Percentiles rank a stretch among this genome's conserved stretches.
These are phyloP conservation scores for Sporisorium scitamineum DNA, from an alignment of 1,284 basidiomycete species.

Conservation along the genomic window DNA sequence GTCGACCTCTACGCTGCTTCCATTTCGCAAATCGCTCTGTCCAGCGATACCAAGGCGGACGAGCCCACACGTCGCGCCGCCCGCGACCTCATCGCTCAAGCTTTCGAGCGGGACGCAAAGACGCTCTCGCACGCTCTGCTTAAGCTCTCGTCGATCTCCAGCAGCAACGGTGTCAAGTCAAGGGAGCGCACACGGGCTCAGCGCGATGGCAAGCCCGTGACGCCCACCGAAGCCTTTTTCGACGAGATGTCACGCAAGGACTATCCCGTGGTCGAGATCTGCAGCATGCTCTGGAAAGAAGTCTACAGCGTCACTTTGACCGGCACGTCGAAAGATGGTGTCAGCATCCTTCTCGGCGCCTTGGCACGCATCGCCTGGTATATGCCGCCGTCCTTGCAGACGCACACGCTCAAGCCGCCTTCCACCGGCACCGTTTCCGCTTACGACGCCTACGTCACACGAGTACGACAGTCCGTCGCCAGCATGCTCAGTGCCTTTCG, in stretches of 20 bases:
- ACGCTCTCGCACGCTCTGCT: constrained; percentile 26
- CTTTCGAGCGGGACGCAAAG: constrained; percentile 46
- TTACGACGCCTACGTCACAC: constrained; percentile 42
- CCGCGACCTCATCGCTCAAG: constrained; percentile 39
- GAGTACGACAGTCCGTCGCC: constrained; percentile 43
- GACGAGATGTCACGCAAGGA: constrained; percentile 17
- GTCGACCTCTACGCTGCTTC: constrained; percentile 58
- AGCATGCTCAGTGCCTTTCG: constrained; percentile 39
- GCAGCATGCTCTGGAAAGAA: constrained; percentile 50
- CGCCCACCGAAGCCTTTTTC: constrained; percentile 29
- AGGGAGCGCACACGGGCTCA: constrained; percentile 26
- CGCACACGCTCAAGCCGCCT: constrained; percentile 44
- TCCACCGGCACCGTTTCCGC: constrained; percentile 15
- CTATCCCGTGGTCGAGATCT: constrained; percentile 39
- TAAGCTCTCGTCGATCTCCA: constrained; percentile 35
- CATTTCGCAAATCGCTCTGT: constrained; percentile 49
- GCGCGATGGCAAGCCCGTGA: constrained; percentile 22
- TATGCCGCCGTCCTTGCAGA: constrained; percentile 45
- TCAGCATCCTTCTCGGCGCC: constrained; percentile 46
- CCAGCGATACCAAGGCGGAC: constrained; percentile 24
- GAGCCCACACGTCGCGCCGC: constrained; percentile 34
- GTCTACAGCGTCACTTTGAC: constrained; percentile 35
- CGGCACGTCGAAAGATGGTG: constrained; percentile 24
- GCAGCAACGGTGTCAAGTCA: constrained; percentile 26
- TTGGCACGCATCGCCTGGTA: constrained; percentile 38